Base-by-base conservation (phyloP, 164 flowering plant genomes). In the Stephania japonica region DNA sequence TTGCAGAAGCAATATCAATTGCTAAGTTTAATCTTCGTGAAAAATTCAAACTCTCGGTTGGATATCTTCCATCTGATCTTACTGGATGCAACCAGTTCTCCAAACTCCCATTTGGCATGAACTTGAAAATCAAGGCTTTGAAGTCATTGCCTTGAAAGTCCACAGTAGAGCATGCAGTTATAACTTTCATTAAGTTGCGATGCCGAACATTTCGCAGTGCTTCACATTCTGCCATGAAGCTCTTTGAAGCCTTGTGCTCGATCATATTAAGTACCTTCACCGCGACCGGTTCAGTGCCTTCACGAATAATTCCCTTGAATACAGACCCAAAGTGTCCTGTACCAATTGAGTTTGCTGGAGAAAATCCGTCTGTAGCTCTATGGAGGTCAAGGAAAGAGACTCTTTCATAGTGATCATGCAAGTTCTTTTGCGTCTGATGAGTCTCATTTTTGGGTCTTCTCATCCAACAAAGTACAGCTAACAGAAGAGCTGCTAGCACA, bases 51-150 rank as follows among this genome's bases (percentile, higher is more conserved):
- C 7, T 59, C 64, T 24, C 24, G 9, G 4, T 7, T 18, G n/a
- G n/a, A 19, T 9, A 59, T 59, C 21, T 59, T 59, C 7, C 64
- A 19, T 59, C 64, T 19, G 21, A 19, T 32, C 38, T 32, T 4
- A 32, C 38, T 59, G 64, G 64, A 59, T 59, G 64, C 64, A 59
- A 59, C 64, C 64, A 59, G 0, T 47, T 47, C 53, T 47, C 53
- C 53, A 47, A 47, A 47, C 53, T 47, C 12, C 53, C 53, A 47
- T 7, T 47, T 47, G 53, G 53, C 53, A 47, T 74, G 76, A 13
- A 74, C 23, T 74, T 26, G 59, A 67, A 74, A 10, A 74, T 65
- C 49, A 74, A 7, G 8, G 76, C 76, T 74, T 74, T 74, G 65
- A 74, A 74, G 50, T 74, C 72, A 21, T 27, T 3, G 32, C 3